Percentiles rank a stretch among this genome's conserved stretches.
phyloP scores from a whole-genome alignment of 208 protist species.

The Leishmania martiniquensis region DNA sequence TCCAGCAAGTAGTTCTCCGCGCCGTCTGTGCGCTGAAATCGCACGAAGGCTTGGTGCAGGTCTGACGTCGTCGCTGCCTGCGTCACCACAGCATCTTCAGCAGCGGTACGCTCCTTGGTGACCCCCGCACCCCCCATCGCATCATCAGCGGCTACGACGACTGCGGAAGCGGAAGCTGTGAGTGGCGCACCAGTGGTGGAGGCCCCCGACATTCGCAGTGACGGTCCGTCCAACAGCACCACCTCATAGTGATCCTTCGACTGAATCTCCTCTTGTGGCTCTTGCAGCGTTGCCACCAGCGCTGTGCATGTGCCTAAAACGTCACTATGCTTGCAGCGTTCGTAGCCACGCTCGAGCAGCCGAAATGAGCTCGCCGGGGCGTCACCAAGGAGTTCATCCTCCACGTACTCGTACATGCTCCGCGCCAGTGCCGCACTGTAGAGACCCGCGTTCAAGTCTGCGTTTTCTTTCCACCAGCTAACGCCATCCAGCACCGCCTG shows the following conservation, averaged over 20 bases:
- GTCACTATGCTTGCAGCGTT: constrained; percentile 46
- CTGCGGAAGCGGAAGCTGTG: neutral
- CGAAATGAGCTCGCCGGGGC: constrained; percentile 53
- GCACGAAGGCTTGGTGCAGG: constrained; percentile 7
- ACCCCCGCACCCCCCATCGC: neutral
- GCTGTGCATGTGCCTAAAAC: constrained; percentile 70
- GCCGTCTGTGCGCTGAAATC: constrained; percentile 8
- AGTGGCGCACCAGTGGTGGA: neutral
- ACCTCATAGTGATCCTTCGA: constrained; percentile 40
- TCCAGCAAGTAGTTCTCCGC: constrained; percentile 52
- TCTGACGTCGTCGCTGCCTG: constrained; percentile 11
- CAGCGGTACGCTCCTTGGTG: neutral
- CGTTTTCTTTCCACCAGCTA: constrained; percentile 75
- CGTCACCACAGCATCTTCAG: neutral
- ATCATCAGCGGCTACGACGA: neutral
- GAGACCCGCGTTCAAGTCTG: constrained; percentile 59
- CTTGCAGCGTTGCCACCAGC: constrained; percentile 69
- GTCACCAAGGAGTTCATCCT: constrained; percentile 67
- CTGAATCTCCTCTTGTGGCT: constrained; percentile 41
- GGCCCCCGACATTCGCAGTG: neutral
- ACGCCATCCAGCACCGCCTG: constrained; percentile 75
- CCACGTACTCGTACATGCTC: constrained; percentile 64
- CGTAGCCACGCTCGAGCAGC: constrained; percentile 61
- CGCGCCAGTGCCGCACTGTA: constrained; percentile 70
- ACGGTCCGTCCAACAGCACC: constrained; percentile 25